A percentile compares a stretch with the other conserved stretches of the same genome.
Evolutionary conservation across 192 early-diverging fungal species (phyloP).

Genomic region (Glomus cerebriforme): DNA sequence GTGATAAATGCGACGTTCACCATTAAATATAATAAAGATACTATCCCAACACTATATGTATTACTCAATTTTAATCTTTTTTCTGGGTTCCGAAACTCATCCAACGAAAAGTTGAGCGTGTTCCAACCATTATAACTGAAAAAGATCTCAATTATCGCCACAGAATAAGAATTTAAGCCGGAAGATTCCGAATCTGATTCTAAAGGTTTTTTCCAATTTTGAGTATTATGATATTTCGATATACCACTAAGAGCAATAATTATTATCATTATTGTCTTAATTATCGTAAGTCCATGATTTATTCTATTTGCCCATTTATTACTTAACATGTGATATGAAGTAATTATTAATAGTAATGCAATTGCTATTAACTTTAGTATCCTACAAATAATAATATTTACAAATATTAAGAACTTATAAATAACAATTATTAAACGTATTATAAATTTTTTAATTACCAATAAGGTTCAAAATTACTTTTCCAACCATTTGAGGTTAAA

Average conservation of each 20-base stretch:
- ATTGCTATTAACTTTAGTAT: neutral
- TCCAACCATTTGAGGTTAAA: neutral
- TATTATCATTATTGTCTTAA: neutral
- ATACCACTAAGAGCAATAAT: neutral
- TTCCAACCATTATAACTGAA: neutral
- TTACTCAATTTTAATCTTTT: neutral
- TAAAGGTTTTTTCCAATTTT: neutral
- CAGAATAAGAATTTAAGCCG: neutral
- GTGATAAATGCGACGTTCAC: neutral
- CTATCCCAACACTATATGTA: neutral
- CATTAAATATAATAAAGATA: neutral
- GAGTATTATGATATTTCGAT: neutral
- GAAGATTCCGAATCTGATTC: neutral
- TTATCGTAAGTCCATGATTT: neutral
- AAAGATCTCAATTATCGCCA: neutral
- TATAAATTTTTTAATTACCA: neutral
- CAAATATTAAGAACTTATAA: neutral
- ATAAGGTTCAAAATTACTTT: neutral
- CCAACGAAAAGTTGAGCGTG: neutral
- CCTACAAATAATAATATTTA: neutral
- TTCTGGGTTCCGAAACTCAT: neutral
- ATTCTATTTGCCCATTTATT: neutral
- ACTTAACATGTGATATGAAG: neutral
- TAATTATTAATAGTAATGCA: neutral
- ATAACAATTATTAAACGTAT: neutral